These are phyloP conservation scores for Prunus campanulata DNA, from an alignment of 306 rosid genomes.

Conservation along the genomic window DNA sequence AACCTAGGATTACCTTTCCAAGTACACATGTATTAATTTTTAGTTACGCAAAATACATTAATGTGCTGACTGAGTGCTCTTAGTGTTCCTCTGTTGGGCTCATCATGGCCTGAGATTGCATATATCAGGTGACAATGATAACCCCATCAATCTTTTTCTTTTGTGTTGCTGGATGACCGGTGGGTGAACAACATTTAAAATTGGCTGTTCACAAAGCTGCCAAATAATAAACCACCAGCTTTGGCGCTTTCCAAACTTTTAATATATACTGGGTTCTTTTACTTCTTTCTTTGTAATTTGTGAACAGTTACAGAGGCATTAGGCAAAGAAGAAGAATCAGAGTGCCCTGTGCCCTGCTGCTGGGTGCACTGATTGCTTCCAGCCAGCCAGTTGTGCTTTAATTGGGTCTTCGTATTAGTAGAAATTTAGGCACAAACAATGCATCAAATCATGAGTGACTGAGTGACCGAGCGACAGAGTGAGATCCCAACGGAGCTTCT, in stretches of 20 bases:
- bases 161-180: slow-evolving; percentile 31
- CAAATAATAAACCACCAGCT: background rate
- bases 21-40: background rate
- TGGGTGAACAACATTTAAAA: slow-evolving; percentile 11
- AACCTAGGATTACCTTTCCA: background rate
- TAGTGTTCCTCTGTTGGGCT: slow-evolving; percentile 38
- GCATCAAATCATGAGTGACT: background rate
- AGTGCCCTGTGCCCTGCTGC: background rate
- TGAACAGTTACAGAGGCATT: no score
- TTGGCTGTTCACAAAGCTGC: background rate
- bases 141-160: slow-evolving; percentile 23
- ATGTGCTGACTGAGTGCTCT: background rate
- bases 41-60: no score
- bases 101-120: slow-evolving; percentile 43
- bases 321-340: no score
- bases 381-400: background rate
- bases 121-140: slow-evolving; percentile 57
- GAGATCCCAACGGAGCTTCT: background rate
- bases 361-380: background rate
- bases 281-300: background rate
- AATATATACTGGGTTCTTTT: background rate
- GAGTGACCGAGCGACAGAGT: background rate
- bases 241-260: background rate
- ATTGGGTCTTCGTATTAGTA: background rate
- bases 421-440: background rate